Base-by-base conservation (phyloP, 2,329 filamentous ascomycete genomes). In the Saccharata proteae region DNA sequence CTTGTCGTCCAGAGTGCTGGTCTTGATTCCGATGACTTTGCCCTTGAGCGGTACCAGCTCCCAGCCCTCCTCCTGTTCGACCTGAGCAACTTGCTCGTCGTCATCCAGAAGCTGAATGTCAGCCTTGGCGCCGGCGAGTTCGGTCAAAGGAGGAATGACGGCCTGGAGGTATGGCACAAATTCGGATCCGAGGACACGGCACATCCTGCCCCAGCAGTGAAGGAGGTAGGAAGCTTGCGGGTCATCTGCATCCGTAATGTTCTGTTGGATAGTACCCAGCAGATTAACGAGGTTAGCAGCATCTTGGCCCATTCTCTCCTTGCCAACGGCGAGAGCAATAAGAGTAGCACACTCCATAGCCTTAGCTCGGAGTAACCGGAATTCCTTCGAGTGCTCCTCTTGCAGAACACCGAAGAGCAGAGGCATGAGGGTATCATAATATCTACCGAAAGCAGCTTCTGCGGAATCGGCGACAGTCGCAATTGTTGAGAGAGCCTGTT, bases 141-240 rank as follows among this genome's bases (percentile, higher is more conserved):
- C 79, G 36, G 94, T 69, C 34, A 98, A 68, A 13, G 90, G 90
- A 5, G 88, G 88, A 76, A 98, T 96, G 40, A 98, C 90, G 29
- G 76, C 86, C 21, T 79, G 76, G 32, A 98, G 68, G 65, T 92
- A 98, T 11, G 86, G 86, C 9, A 96, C 67, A 57, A 98, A 98
- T 46, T 94, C 86, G 28, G 72, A 64, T 13, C 81, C 85, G 40
- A 98, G 71, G 17, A 98, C 88, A 42, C 90, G 79, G 59, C 88
- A 96, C 90, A 98, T 98, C 29, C 90, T 77, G 31, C 90, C 90
- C 90, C 90, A 98, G 63, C 90, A 98, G 66, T 98, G 90, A 60
- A 98, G 82, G 20, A 98, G 70, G 55, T 98, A 98, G 48, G 93
- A 88, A 11, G 85, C 81, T 57, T 98, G 90, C 22, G 90, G 90